Conservation (phyloP, 306 rosid genomes). For the Psophocarpus tetragonolobus region DNA sequence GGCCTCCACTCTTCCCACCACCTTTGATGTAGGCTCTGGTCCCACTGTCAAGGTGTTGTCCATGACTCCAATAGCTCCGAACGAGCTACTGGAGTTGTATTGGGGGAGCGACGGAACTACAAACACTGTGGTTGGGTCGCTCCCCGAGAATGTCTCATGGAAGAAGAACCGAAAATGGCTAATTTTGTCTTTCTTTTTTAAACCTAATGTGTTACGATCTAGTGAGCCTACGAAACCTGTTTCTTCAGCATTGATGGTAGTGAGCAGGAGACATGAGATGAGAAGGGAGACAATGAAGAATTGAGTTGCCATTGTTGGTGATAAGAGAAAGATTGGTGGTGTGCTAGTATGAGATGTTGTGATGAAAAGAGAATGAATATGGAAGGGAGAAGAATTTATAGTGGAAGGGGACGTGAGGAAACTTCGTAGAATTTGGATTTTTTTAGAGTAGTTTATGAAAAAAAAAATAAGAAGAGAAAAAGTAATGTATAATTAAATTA, state of each 20-base stretch:
- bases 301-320: conserved; percentile 25
- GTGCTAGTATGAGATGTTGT: background rate
- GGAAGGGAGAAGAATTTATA: background rate
- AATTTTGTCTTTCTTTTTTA: conserved; percentile 43
- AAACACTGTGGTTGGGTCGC: conserved; percentile 14
- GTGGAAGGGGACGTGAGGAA: background rate
- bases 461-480: no score
- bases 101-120: conserved; percentile 3
- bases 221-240: conserved; percentile 32
- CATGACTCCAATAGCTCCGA: conserved; percentile 31
- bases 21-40: conserved; percentile 37
- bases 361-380: background rate
- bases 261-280: background rate
- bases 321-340: background rate
- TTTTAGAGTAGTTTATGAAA: no score
- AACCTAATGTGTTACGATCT: conserved; percentile 34
- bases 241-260: background rate
- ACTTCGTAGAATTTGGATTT: no score
- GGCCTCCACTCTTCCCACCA: conserved; percentile 54
- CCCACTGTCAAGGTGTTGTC: conserved; percentile 45
- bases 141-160: conserved; percentile 53
- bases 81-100: conserved; percentile 20
- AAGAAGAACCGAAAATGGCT: conserved; percentile 57
- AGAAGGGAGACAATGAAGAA: background rate
- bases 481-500: no score